Base-by-base conservation (phyloP, 2,329 filamentous ascomycete species). In the Lasiodiplodia gonubiensis region DNA sequence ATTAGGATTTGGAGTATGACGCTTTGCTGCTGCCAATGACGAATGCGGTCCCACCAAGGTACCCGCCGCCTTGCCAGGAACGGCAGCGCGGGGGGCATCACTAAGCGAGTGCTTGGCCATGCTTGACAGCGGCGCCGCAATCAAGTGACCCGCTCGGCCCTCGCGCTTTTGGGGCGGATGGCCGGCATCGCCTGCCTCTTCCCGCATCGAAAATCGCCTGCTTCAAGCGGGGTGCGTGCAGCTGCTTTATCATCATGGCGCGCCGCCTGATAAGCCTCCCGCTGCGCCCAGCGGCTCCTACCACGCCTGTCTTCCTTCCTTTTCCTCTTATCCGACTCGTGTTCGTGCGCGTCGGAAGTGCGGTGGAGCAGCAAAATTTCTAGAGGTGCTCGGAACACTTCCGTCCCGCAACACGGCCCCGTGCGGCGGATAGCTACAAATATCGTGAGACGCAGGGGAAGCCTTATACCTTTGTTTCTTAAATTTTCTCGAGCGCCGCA, bases 81-180 rank as follows among this genome's bases (percentile, higher is more conserved):
- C 52, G 55, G 54, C 35, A 42, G 21, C 10, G 12, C 21, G 35
- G 14, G 16, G 4, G 8, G 14, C 55, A 30, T 30, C 57, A 42
- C 48, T 51, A 51, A 23, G 42, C 57, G 46, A 63, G 42, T 49
- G 59, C 59, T 63, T 63, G 59, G 59, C 59, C n/a, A 21, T 51
- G 59, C 59, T 63, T 63, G 39, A 39, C n/a, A n/a, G 42, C 25
- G 25, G 37, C 57, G 39, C 37, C 55, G 55, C 55, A 49, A 61
- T 39, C 25, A 21, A 33, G 57, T 25, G 59, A 16, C 42, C 57
- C 21, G 35, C 14, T 63, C 59, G 59, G 59, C n/a, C 46, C 37
- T 63, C 59, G 46, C 59, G 42, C 59, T 63, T 30, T 63, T 51
- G 49, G 30, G 59, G 53, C 64, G 64, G 64, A 21, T 66, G 59